A percentile compares a stretch with the other conserved stretches of the same genome.
These are phyloP conservation scores for Gymnopilus junonius DNA, from an alignment of 768 basidiomycete genomes.

Conservation along the genomic window DNA sequence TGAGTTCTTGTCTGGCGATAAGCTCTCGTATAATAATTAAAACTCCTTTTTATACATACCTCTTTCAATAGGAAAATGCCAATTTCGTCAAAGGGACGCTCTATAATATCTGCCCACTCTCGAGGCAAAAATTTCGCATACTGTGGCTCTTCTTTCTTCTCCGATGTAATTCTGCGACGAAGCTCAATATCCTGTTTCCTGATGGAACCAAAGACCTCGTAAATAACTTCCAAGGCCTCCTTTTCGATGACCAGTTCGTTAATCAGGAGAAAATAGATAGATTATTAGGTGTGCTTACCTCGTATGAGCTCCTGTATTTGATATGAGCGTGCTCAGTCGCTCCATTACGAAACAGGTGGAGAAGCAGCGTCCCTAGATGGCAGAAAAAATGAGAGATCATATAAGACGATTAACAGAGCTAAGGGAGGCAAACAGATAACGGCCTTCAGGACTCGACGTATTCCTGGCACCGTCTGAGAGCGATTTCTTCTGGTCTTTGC, in stretches of 20 bases:
- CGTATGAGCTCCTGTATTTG: background rate
- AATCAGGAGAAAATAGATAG: background rate
- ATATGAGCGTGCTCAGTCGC: background rate
- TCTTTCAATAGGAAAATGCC: background rate
- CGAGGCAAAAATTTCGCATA: constrained; percentile 1
- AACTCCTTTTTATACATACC: background rate
- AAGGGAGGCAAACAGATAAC: too few relatives aligned
- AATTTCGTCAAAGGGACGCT: background rate
- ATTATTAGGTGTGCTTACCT: background rate
- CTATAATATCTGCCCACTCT: constrained; percentile 2
- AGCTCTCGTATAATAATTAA: too few relatives aligned
- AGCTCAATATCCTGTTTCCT: background rate
- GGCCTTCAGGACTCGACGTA: too few relatives aligned
- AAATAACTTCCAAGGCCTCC: background rate
- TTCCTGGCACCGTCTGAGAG: too few relatives aligned
- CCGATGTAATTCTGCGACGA: background rate
- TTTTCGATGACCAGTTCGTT: background rate
- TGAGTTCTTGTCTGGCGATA: too few relatives aligned
- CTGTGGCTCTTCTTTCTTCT: background rate
- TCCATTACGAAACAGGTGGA: background rate
- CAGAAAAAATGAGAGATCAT: too few relatives aligned
- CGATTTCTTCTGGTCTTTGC: too few relatives aligned
- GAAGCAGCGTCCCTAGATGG: background rate
- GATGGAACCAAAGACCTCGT: background rate
- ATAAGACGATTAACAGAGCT: too few relatives aligned